phyloP scores from a whole-genome alignment of 2,329 filamentous ascomycete species.

The Colletotrichum viniferum region DNA sequence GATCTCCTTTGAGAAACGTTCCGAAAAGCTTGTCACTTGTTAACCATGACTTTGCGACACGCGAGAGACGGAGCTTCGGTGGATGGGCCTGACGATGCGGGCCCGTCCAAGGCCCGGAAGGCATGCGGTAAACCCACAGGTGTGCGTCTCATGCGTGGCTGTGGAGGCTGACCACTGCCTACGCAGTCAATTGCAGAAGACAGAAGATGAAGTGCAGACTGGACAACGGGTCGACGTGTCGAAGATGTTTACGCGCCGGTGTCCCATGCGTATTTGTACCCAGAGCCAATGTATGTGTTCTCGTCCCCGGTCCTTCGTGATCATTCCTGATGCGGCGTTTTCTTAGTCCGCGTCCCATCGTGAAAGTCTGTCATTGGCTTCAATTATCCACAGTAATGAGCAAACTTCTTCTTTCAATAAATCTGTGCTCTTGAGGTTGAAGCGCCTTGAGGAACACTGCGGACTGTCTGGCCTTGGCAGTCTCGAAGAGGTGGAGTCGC shows the following conservation, averaged over 20 bases:
- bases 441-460: slow-evolving; percentile 29
- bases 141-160: not conserved
- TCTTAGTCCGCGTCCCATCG: slow-evolving; percentile 15
- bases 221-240: slow-evolving; percentile 35
- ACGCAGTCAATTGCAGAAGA: slow-evolving; percentile 29
- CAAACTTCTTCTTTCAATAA: slow-evolving; percentile 19
- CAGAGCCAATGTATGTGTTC: slow-evolving; percentile 38
- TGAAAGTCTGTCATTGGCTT: slow-evolving; percentile 18
- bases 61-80: not conserved
- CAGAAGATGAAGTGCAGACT: slow-evolving; percentile 43
- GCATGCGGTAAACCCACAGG: slow-evolving; percentile 29
- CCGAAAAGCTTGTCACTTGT: not conserved
- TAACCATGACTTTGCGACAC: not conserved
- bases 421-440: slow-evolving; percentile 25
- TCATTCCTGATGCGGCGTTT: not conserved
- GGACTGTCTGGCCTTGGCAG: slow-evolving; percentile 24
- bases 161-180: not conserved
- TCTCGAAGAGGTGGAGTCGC: slow-evolving; percentile 18
- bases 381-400: slow-evolving; percentile 16
- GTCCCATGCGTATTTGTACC: slow-evolving; percentile 44
- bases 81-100: slow-evolving; percentile 1
- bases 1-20: not conserved
- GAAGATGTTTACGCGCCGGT: slow-evolving; percentile 36
- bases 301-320: not conserved
- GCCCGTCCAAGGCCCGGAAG: slow-evolving; percentile 31